These are phyloP conservation scores for Paramyrothecium sp. DNA, from an alignment of 2,329 filamentous ascomycete species.

Conservation along the genomic window DNA sequence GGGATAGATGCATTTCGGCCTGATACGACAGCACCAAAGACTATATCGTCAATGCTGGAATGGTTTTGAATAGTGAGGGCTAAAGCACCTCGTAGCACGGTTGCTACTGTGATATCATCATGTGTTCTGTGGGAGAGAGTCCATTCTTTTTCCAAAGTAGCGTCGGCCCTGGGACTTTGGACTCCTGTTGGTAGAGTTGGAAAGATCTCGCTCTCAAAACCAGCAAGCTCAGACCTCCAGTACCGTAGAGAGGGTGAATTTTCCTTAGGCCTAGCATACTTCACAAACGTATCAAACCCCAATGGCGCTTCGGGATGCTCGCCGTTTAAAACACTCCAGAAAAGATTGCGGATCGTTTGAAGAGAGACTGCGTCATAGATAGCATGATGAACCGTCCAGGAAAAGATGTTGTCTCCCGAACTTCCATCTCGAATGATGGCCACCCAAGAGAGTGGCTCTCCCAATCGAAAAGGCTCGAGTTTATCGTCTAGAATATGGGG, in stretches of 20 bases:
- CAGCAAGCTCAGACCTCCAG: slow-evolving; percentile 40
- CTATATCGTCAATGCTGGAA: slow-evolving; percentile 33
- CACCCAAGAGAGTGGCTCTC: slow-evolving; percentile 27
- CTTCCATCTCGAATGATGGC: not conserved
- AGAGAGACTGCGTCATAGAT: slow-evolving; percentile 49
- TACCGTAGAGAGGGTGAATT: slow-evolving; percentile 28
- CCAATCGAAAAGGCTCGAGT: slow-evolving; percentile 32
- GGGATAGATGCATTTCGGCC: slow-evolving; percentile 27
- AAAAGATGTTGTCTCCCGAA: not conserved
- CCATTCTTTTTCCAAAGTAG: slow-evolving; percentile 33
- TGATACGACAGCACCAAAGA: slow-evolving; percentile 41
- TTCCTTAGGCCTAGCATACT: too few relatives aligned
- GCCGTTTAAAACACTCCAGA: too few relatives aligned
- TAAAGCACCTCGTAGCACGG: slow-evolving; percentile 38
- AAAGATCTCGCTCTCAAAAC: slow-evolving; percentile 37
- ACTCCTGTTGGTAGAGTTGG: slow-evolving; percentile 38
- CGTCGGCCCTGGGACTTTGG: slow-evolving; percentile 43
- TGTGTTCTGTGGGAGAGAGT: not conserved
- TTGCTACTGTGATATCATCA: slow-evolving; percentile 7
- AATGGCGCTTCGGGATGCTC: too few relatives aligned
- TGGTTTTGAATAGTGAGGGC: slow-evolving; percentile 49
- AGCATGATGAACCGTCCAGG: slow-evolving; percentile 29
- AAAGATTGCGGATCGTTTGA: slow-evolving; percentile 29
- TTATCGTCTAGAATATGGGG: slow-evolving; percentile 34
- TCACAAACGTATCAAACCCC: slow-evolving; percentile 1